These are phyloP conservation scores for Pythium insidiosum DNA, from an alignment of 352 stramenopile species.

Conservation along the genomic window DNA sequence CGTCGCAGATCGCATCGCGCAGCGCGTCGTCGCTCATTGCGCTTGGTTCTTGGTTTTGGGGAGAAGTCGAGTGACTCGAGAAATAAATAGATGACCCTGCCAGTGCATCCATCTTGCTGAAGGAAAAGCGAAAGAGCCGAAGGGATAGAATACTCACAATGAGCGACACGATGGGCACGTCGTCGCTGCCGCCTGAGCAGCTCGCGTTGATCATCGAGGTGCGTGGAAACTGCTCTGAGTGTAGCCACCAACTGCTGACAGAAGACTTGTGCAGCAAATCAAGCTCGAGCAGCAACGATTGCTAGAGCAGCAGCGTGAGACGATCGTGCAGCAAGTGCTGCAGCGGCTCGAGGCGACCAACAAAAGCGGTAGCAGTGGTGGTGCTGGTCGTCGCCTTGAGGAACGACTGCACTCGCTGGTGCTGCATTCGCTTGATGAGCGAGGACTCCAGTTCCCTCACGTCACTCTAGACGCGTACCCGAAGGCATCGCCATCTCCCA, in stretches of 20 bases:
- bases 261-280: no score
- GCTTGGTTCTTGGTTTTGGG: neutral
- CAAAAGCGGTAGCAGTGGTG: neutral
- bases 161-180: neutral
- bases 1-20: conserved; percentile 33
- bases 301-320: conserved; percentile 40
- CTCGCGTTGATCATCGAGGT: conserved; percentile 21
- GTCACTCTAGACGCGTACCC: conserved; percentile 19
- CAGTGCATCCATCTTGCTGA: neutral
- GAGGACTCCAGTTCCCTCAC: conserved; percentile 50
- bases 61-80: neutral
- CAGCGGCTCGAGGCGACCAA: conserved; percentile 23
- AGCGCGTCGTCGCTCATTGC: conserved; percentile 28
- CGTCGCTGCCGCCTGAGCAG: conserved; percentile 20
- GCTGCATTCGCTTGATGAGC: conserved; percentile 51
- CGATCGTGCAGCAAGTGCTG: conserved; percentile 58
- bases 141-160: no score
- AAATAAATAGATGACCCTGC: no score
- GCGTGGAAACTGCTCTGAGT: no score
- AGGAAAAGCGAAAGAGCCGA: no score
- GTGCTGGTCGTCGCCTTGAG: conserved; percentile 18
- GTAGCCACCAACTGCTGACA: no score
- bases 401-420: conserved; percentile 40
- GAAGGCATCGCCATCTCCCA: neutral
- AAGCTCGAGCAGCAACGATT: conserved; percentile 34